A percentile compares a stretch with the other conserved stretches of the same genome.
Conservation (phyloP, 164 flowering plant species). For the Stephania cephalantha region DNA sequence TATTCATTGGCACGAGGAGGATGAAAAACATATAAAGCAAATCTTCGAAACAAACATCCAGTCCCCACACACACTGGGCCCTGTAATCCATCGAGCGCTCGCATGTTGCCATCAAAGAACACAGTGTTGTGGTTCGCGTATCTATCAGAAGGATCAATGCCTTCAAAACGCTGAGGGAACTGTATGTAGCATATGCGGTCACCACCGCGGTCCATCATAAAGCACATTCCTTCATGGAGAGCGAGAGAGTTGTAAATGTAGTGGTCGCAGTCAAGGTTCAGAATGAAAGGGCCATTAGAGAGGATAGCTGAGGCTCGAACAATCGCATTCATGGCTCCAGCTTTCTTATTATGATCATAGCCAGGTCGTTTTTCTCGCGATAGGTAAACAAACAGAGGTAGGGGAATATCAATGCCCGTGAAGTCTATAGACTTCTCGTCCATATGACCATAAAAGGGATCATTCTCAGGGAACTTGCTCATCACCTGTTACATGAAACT, state of each 20-base stretch:
- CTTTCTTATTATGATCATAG: conserved; percentile 92
- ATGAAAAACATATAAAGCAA: conserved; percentile 78
- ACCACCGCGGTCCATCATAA: conserved; percentile 91
- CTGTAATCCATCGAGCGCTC: conserved; percentile 83
- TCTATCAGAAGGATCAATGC: conserved; percentile 84
- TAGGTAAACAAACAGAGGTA: conserved; percentile 74
- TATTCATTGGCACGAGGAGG: conserved; percentile 42
- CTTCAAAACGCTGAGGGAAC: conserved; percentile 86
- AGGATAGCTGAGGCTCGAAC: conserved; percentile 86
- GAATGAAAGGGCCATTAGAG: conserved; percentile 87
- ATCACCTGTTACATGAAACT: conserved; percentile 43
- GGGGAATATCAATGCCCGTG: conserved; percentile 65
- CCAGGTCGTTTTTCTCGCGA: conserved; percentile 91
- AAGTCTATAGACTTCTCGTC: conserved; percentile 40
- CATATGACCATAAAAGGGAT: conserved; percentile 41
- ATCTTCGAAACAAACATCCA: conserved; percentile 80
- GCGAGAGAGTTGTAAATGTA: conserved; percentile 77
- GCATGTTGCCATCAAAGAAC: conserved; percentile 85
- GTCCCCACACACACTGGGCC: conserved; percentile 95
- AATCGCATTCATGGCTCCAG: conserved; percentile 91
- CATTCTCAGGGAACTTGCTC: conserved; percentile 78
- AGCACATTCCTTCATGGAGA: conserved; percentile 83
- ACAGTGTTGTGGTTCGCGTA: conserved; percentile 90
- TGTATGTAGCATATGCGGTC: conserved; percentile 76
- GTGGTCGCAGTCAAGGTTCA: conserved; percentile 88